Evolutionary conservation across 352 stramenopile genomes (phyloP).

Genomic region (Phytophthora meadii): DNA sequence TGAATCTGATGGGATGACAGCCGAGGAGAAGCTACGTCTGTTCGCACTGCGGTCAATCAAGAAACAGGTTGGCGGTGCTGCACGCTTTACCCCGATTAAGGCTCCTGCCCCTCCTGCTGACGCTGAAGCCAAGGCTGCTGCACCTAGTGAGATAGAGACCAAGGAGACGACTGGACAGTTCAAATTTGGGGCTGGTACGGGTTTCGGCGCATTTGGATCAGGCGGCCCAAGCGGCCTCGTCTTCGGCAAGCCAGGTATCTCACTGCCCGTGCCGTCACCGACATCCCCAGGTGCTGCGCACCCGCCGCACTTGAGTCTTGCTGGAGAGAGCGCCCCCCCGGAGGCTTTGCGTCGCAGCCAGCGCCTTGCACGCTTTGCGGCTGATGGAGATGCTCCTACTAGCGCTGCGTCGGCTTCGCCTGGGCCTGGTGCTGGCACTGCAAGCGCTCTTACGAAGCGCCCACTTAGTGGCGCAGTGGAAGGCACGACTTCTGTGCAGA

Average conservation of each 20-base stretch:
- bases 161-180: conserved; percentile 41
- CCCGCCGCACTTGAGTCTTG: conserved; percentile 28
- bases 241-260: conserved; percentile 82
- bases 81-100: conserved; percentile 41
- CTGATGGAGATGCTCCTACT: conserved; percentile 23
- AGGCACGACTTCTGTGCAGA: conserved; percentile 33
- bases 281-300: conserved; percentile 41
- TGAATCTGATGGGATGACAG: conserved; percentile 36
- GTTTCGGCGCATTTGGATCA: conserved; percentile 58
- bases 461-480: conserved; percentile 42
- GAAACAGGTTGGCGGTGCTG: conserved; percentile 52
- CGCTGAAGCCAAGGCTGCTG: conserved; percentile 28
- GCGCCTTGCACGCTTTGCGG: conserved; percentile 55
- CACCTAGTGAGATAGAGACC: conserved; percentile 21
- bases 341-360: conserved; percentile 56
- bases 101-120: conserved; percentile 10
- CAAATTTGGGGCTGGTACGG: conserved; percentile 36
- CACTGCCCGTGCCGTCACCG: conserved; percentile 67
- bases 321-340: conserved; percentile 29
- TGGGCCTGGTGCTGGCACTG: conserved; percentile 6
- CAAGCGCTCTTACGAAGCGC: conserved; percentile 41
- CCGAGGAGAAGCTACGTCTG: conserved; percentile 69
- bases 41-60: conserved; percentile 78
- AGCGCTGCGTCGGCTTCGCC: conserved; percentile 5
- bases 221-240: conserved; percentile 64